phyloP scores from a whole-genome alignment of 352 stramenopile genomes.

The Globisporangium radiosum region DNA sequence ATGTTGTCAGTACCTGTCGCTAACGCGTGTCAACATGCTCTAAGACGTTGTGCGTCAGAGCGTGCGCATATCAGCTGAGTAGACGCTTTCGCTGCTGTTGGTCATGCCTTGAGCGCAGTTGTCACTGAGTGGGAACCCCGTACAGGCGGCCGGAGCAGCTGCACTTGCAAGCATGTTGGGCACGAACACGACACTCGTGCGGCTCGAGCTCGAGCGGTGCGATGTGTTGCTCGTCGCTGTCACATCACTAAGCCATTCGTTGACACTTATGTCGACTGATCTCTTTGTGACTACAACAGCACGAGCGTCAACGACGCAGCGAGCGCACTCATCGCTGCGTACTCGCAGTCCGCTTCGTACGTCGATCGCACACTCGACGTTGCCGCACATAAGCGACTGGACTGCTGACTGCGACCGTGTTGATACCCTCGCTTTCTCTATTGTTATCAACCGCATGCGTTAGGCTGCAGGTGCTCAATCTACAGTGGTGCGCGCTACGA shows the following conservation, averaged over 20 bases:
- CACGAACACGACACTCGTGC: constrained; percentile 22
- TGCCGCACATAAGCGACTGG: too few relatives aligned
- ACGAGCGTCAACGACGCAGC: constrained; percentile 15
- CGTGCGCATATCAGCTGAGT: background rate
- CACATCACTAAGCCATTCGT: background rate
- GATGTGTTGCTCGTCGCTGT: background rate
- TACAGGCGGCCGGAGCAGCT: constrained; percentile 14
- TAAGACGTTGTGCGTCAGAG: constrained; percentile 8
- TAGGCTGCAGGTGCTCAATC: too few relatives aligned
- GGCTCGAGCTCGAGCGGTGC: constrained; percentile 26
- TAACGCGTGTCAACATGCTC: background rate
- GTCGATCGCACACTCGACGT: background rate
- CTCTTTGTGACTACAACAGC: constrained; percentile 6
- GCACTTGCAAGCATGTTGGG: constrained; percentile 26
- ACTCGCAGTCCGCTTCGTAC: constrained; percentile 22
- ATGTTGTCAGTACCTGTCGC: background rate
- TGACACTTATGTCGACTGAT: background rate
- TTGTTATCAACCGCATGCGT: too few relatives aligned
- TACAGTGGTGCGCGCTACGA: too few relatives aligned
- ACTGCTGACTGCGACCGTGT: too few relatives aligned
- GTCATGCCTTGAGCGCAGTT: background rate
- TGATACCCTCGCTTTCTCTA: too few relatives aligned
- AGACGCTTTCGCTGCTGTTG: background rate
- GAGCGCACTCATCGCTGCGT: constrained; percentile 20
- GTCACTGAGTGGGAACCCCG: constrained; percentile 26